Evolutionary conservation across 1,284 basidiomycete species (phyloP).

Genomic region (Leccinum fallax): DNA sequence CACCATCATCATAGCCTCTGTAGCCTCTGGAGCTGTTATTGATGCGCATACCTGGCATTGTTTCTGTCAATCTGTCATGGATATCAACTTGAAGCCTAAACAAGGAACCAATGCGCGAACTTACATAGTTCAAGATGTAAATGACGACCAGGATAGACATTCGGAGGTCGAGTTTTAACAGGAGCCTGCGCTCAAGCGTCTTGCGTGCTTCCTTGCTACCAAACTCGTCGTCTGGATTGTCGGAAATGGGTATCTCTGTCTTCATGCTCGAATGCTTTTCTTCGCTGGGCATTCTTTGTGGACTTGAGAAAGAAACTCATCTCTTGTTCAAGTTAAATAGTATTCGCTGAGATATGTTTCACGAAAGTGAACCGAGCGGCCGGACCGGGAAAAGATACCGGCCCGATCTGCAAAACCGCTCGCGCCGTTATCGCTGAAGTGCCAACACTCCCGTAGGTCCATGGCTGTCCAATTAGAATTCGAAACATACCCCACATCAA

Average conservation of each 20-base stretch:
- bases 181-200: conserved; percentile 46
- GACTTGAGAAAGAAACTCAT: too few species aligned
- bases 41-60: conserved; percentile 55
- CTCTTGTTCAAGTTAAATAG: too few species aligned
- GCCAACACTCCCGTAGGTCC: too few species aligned
- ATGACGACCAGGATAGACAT: conserved; percentile 56
- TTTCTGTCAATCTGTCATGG: conserved; percentile 61
- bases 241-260: not conserved
- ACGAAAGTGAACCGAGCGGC: too few species aligned
- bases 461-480: too few species aligned
- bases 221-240: conserved; percentile 40
- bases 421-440: too few species aligned
- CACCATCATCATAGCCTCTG: not conserved
- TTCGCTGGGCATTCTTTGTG: not conserved
- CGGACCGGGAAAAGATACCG: too few species aligned
- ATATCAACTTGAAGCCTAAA: conserved; percentile 2
- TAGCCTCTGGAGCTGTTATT: not conserved
- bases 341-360: too few species aligned
- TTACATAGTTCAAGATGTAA: conserved; percentile 57
- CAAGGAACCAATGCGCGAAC: conserved; percentile 8
- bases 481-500: too few species aligned
- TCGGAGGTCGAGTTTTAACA: conserved; percentile 50
- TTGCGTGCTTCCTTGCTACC: conserved; percentile 46
- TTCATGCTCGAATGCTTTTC: conserved; percentile 5
- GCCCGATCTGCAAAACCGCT: too few species aligned